Conservation (phyloP, 2,329 filamentous ascomycete genomes). For the Xylariaceae sp. region DNA sequence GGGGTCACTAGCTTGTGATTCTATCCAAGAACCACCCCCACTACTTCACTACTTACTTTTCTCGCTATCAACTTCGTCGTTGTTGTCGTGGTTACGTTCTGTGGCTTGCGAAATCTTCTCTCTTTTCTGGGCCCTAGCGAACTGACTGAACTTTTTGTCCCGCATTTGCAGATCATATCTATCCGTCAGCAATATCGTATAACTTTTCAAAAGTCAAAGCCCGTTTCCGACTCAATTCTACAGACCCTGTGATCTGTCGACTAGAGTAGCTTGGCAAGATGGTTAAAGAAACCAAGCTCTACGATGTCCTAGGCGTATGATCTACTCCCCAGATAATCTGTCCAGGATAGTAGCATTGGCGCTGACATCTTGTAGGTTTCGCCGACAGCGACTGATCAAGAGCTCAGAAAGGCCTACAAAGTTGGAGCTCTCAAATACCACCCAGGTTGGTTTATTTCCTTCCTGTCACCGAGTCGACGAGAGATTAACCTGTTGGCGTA, state of each 20-base stretch:
- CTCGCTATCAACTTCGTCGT: neutral
- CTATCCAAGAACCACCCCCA: conserved; percentile 6
- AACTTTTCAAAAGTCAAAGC: neutral
- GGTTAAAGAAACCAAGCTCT: conserved; percentile 75
- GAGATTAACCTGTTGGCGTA: conserved; percentile 31
- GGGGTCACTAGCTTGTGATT: neutral
- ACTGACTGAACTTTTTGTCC: neutral
- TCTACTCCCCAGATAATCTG: neutral
- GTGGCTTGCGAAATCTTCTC: neutral
- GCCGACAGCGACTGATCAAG: conserved; percentile 72
- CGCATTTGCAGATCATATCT: neutral
- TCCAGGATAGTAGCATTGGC: conserved; percentile 8
- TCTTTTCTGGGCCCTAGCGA: neutral
- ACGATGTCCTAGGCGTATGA: conserved; percentile 72
- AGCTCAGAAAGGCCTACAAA: conserved; percentile 90
- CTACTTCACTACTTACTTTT: conserved; percentile 7
- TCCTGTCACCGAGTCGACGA: neutral
- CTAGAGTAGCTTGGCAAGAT: conserved; percentile 43
- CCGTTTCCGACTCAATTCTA: neutral
- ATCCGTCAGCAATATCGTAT: neutral
- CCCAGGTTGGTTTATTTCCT: conserved; percentile 55
- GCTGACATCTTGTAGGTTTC: conserved; percentile 52
- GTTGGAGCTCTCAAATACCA: conserved; percentile 77
- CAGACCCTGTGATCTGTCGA: neutral
- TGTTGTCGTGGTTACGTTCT: neutral